Conservation (phyloP, 768 basidiomycete species). For the Boletus insuetus region DNA sequence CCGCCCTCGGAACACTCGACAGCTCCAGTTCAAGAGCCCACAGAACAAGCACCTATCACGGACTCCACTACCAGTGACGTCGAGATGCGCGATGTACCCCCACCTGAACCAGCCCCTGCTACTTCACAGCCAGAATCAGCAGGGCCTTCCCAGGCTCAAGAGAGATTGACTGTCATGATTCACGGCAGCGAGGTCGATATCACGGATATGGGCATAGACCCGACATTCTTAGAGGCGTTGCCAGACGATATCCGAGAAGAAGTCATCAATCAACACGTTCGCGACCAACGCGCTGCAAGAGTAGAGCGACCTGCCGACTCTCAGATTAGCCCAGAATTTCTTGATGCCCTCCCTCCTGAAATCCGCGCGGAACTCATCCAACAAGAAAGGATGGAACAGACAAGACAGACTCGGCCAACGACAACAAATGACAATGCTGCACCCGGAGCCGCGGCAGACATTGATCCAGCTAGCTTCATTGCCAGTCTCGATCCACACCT, state of each 20-base stretch:
- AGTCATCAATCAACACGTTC: conserved; percentile 94
- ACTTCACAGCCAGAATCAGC: conserved; percentile 17
- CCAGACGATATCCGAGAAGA: conserved; percentile 99
- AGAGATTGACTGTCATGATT: conserved; percentile 84
- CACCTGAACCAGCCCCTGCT: conserved; percentile 18
- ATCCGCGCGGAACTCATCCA: conserved; percentile 96
- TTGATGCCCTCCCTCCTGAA: conserved; percentile 94
- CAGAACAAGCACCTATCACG: conserved; percentile 26
- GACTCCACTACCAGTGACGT: conserved; percentile 40
- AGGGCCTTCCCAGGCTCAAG: conserved; percentile 39
- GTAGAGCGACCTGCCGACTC: conserved; percentile 76
- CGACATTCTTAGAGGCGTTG: conserved; percentile 94
- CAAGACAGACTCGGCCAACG: conserved; percentile 46
- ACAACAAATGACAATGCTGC: conserved; percentile 28
- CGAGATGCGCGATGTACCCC: conserved; percentile 46
- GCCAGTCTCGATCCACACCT: conserved; percentile 87
- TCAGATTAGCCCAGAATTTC: conserved; percentile 91
- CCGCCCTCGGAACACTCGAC: conserved; percentile 11
- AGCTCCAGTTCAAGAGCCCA: conserved; percentile 8
- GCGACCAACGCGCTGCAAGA: conserved; percentile 81
- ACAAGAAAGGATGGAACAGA: conserved; percentile 85
- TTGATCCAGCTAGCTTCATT: conserved; percentile 89
- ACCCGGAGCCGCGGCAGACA: conserved; percentile 56
- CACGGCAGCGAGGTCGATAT: conserved; percentile 94
- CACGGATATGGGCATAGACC: conserved; percentile 97